Evolutionary conservation across 805 yeast species (phyloP).

Genomic region (Candida broadrunensis): DNA sequence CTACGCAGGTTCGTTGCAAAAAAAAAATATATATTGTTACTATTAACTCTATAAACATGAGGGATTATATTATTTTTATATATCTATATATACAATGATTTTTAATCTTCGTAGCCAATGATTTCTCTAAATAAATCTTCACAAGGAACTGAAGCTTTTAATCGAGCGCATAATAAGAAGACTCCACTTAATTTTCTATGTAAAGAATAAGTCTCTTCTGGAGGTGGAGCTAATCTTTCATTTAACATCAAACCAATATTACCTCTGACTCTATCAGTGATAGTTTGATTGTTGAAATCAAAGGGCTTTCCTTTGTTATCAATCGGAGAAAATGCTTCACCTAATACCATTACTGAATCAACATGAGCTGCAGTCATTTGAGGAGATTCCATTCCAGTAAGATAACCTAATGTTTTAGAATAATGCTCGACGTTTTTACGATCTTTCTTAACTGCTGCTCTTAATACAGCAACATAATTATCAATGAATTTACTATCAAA

Average conservation of each 20-base stretch:
- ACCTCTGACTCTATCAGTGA: constrained; percentile 87
- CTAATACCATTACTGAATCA: constrained; percentile 83
- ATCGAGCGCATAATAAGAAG: constrained; percentile 80
- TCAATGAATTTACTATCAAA: constrained; percentile 65
- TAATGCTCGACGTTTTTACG: constrained; percentile 58
- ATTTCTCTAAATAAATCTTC: constrained; percentile 72
- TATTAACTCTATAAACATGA: no score
- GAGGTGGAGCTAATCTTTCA: constrained; percentile 94
- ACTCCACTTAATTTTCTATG: constrained; percentile 96
- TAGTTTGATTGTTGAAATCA: constrained; percentile 81
- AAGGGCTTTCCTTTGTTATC: constrained; percentile 50
- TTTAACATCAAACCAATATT: constrained; percentile 87
- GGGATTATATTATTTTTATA: no score
- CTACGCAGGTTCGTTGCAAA: no score
- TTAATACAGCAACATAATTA: constrained; percentile 66
- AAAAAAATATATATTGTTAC: no score
- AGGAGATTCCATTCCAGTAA: constrained; percentile 86
- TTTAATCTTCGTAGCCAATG: constrained; percentile 47
- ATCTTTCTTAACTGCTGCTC: constrained; percentile 73
- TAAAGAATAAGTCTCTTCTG: constrained; percentile 95
- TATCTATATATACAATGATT: not conserved
- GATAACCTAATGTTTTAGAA: constrained; percentile 75
- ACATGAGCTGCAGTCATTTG: constrained; percentile 91
- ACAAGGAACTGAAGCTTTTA: constrained; percentile 82
- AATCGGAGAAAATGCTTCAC: constrained; percentile 81